Evolutionary conservation across 2,329 filamentous ascomycete genomes (phyloP).

Genomic region (Fusarium vanettenii): DNA sequence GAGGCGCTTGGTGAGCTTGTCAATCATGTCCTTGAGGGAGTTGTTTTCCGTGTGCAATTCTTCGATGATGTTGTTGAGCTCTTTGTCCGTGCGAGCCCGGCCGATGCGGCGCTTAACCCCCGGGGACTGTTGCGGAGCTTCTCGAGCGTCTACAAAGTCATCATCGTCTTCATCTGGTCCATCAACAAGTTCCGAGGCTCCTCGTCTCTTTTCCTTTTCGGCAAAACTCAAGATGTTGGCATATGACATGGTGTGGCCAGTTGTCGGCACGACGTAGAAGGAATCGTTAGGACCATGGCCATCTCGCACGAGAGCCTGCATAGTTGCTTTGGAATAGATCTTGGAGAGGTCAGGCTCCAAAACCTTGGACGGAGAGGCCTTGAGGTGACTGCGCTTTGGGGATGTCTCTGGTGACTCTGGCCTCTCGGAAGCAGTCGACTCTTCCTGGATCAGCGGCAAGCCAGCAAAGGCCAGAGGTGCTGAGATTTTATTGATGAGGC

Average conservation of each 20-base stretch:
- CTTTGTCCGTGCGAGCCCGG: constrained; percentile 55
- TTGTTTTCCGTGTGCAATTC: constrained; percentile 91
- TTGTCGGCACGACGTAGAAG: constrained; percentile 95
- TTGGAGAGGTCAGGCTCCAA: constrained; percentile 77
- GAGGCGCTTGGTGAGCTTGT: constrained; percentile 87
- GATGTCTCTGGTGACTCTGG: constrained; percentile 53
- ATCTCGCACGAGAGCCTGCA: constrained; percentile 80
- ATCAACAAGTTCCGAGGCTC: constrained; percentile 65
- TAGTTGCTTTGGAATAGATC: constrained; percentile 86
- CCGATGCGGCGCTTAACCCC: constrained; percentile 55
- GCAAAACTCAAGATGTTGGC: constrained; percentile 84
- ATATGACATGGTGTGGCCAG: constrained; percentile 92
- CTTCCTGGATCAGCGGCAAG: constrained; percentile 76
- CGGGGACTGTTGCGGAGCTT: constrained; percentile 66
- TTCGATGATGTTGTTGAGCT: constrained; percentile 78
- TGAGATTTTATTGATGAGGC: constrained; percentile 87
- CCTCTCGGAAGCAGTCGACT: constrained; percentile 49
- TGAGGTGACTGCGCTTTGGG: constrained; percentile 52
- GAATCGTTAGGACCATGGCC: constrained; percentile 75
- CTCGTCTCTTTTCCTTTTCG: constrained; percentile 73
- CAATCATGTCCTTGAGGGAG: constrained; percentile 84
- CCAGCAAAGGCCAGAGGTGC: constrained; percentile 94
- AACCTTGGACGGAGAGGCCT: constrained; percentile 45
- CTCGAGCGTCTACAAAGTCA: constrained; percentile 89
- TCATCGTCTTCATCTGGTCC: constrained; percentile 75